phyloP scores from a whole-genome alignment of 2,329 filamentous ascomycete species.

The Trichoderma koningiopsis region DNA sequence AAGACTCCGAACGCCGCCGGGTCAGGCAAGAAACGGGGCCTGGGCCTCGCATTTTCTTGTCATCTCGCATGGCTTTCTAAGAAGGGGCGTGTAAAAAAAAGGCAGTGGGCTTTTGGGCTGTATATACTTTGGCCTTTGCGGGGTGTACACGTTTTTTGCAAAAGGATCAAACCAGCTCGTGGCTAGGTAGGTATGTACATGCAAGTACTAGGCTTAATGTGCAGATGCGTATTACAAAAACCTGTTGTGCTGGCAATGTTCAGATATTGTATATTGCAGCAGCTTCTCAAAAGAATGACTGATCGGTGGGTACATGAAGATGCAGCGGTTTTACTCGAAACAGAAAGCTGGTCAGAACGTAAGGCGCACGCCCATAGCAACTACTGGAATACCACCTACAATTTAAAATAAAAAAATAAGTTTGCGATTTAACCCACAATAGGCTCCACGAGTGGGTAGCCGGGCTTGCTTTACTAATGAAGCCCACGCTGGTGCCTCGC shows the following conservation, averaged over 20 bases:
- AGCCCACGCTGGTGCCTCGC: background rate
- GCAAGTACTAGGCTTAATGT: no score
- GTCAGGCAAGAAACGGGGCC: background rate
- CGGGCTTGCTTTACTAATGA: background rate
- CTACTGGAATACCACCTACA: background rate
- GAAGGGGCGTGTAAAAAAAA: background rate
- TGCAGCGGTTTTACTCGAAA: background rate
- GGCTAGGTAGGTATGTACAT: background rate
- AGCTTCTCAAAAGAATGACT: background rate
- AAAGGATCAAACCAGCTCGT: background rate
- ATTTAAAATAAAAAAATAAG: background rate
- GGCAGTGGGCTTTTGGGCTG: background rate
- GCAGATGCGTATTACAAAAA: background rate
- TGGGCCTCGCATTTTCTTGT: background rate
- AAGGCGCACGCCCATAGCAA: background rate
- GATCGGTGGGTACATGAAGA: background rate
- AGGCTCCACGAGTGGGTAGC: background rate
- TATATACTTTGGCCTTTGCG: background rate
- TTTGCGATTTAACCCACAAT: conserved; percentile 2
- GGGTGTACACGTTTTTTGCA: background rate
- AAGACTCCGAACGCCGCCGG: conserved; percentile 23
- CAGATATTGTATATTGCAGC: background rate
- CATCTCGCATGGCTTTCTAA: background rate
- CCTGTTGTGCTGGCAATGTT: background rate
- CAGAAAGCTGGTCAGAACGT: background rate